Base-by-base conservation (phyloP, 805 yeast species). In the Pichia nakasei region DNA sequence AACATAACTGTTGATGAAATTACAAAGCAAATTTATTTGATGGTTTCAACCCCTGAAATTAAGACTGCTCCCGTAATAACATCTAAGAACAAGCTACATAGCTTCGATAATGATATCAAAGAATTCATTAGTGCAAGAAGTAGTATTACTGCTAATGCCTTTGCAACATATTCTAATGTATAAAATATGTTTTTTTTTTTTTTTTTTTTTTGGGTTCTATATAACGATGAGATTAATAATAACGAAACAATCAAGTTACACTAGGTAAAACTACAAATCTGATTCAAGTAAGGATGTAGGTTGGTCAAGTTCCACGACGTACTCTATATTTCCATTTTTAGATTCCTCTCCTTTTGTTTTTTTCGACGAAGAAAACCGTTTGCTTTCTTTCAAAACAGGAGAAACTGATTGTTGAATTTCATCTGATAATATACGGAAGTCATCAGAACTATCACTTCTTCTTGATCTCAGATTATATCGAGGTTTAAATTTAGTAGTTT, bases 101-200 rank as follows among this genome's bases (percentile, higher is more conserved):
- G 9, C 5, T 22, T 37, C 3, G 41, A 44, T 35, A 38, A 32
- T 9, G 38, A 38, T 5, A 26, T 42, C 2, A 42, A 33, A 32
- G 46, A 41, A 7, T 37, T 35, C 17, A 38, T 43, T 12, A 11
- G 22, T 4, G 49, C 54, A 3, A 45, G 41, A 26, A 44, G 48
- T 20, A 48, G 52, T 11, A 43, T 52, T 8, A 43, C 52, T 11
- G 45, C 54, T 1, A 46, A 48, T 22, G 45, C 45, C 9, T 45
- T 45, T 39, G 41, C 43, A 6, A 38, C 43, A 2, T 36, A 40
- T 32, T 15, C 22, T 13, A 36, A 32, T 37, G 34, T 43, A 11
- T 38, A 19, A 22, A 29, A 29, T 15, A 13, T 29, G 17, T 29
- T 13, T 24, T 8, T 29, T 13, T 6, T 17, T 29, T 24, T 24